Base-by-base conservation (phyloP, 2,329 filamentous ascomycete species). In the Mycogone perniciosa region DNA sequence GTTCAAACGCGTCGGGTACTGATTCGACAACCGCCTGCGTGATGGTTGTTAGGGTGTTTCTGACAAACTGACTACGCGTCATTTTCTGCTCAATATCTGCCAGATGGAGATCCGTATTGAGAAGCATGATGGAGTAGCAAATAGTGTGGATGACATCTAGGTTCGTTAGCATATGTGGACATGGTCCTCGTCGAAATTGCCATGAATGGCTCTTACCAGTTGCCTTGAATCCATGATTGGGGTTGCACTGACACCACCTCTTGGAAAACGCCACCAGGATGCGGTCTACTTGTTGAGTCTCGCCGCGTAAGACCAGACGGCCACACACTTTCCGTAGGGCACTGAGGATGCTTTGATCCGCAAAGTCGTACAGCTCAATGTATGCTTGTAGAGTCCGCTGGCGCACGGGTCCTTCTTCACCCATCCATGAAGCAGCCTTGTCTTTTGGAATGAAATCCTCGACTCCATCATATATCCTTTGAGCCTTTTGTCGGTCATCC, bases 1-100 rank as follows among this genome's bases (percentile, higher is more conserved):
- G 75, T 33, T 85, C 79, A 56, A 86, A 86, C 1, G 77, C 78
- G 54, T 84, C 79, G 1, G 87, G 82, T 1, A 76, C 81, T n/a
- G 84, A 82, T 59, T 95, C 89, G 37, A 78, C 74, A 7, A 90
- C 78, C 9, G 88, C 84, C 44, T 89, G 84, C 52, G 81, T 82
- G 55, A 99, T 88, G 0, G 92, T 96, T 1, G 88, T 86, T 76
- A 97, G 85, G 4, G 93, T 96, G 64, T 99, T 99, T 69, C 95
- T 95, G 64, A 99, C 81, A 63, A 97, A 99, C 63, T 97, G 92
- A 56, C 79, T 85, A 50, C 88, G 83, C 1, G 92, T 97, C 93
- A 99, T 99, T 73, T 95, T 95, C 60, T 88, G 84, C 55, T 95
- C 90, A 59, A 97, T 96, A 64, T 97, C 91, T 52, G 92, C 93